Base-by-base conservation (phyloP, 2,329 filamentous ascomycete species). In the Dactylella cylindrospora region DNA sequence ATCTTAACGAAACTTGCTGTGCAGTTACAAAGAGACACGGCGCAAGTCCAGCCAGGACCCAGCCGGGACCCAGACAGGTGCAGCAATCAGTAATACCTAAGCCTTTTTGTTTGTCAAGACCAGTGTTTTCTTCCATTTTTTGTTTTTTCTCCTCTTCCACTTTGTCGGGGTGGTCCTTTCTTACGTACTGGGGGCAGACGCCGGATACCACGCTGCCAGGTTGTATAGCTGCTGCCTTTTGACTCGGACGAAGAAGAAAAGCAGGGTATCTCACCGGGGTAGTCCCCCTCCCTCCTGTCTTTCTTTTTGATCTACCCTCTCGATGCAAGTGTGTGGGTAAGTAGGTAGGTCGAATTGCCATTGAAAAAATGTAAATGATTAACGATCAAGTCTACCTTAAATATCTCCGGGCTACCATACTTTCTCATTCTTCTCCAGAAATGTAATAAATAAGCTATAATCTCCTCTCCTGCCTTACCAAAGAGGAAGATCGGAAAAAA, bases 321-420 rank as follows among this genome's bases (percentile, higher is more conserved):
- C 54, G 55, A 49, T 46, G 36, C 40, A 43, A 29, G 55, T 41
- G 31, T 36, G 43, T 31, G 13, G 19, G 54, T 28, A 22, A 26
- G 32, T 32, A 46, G 55, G 25, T 25, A n/a, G n/a, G n/a, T n/a
- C n/a, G n/a, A n/a, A n/a, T n/a, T n/a, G n/a, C n/a, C n/a, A n/a
- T n/a, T n/a, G n/a, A n/a, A n/a, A n/a, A 43, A 41, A 47, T 31
- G 43, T 36, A 61, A 52, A 41, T 46, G 49, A 53, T 53, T 49
- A 61, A 53, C 41, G 55, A 61, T 61, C 55, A 61, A 61, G n/a
- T n/a, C 55, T 41, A 61, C 47, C 38, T 61, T 61, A 61, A 61
- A 61, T 61, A 61, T 53, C 55, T 61, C 55, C 55, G 55, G 47
- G 55, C 44, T 61, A n/a, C 55, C 55, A 41, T 61, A 53, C 47